Conservation (phyloP, 805 yeast genomes). For the Candida boidinii region DNA sequence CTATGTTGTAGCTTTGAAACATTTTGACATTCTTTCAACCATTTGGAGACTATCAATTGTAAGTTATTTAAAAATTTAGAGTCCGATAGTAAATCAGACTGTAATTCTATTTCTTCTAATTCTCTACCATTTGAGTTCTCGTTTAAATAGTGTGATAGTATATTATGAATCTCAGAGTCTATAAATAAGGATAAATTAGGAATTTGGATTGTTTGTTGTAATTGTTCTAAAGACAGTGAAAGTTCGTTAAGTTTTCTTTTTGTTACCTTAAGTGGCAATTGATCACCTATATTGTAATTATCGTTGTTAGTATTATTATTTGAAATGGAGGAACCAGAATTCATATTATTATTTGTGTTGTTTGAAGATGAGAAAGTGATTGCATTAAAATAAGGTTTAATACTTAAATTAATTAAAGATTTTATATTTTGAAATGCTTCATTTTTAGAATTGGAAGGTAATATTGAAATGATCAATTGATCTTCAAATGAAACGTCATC, state of each 20-base stretch:
- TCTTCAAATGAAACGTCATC: background rate
- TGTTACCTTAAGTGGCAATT: conserved; percentile 37
- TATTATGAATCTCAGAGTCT: conserved; percentile 41
- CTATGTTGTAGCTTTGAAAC: conserved; percentile 46
- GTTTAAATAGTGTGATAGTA: conserved; percentile 18
- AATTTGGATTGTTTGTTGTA: conserved; percentile 57
- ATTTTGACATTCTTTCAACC: conserved; percentile 60
- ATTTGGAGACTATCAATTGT: conserved; percentile 61
- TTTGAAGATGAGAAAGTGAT: background rate
- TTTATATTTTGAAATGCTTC: conserved; percentile 41
- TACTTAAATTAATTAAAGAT: conserved; percentile 51
- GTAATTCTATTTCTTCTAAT: background rate
- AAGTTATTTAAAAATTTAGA: conserved; percentile 53
- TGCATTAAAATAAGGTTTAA: conserved; percentile 63
- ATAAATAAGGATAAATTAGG: conserved; percentile 51
- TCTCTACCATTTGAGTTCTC: background rate
- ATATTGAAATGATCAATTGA: background rate
- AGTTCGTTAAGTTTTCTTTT: conserved; percentile 63
- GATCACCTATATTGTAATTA: too few species aligned
- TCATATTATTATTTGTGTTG: conserved; percentile 14
- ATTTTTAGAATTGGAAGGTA: background rate
- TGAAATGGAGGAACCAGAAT: conserved; percentile 15
- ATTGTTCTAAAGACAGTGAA: conserved; percentile 54
- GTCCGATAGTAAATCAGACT: conserved; percentile 31
- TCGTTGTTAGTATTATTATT: too few species aligned